A percentile compares a stretch with the other conserved stretches of the same genome.
Conservation (phyloP, 1,284 basidiomycete genomes). For the Cutaneotrichosporon sp. region DNA sequence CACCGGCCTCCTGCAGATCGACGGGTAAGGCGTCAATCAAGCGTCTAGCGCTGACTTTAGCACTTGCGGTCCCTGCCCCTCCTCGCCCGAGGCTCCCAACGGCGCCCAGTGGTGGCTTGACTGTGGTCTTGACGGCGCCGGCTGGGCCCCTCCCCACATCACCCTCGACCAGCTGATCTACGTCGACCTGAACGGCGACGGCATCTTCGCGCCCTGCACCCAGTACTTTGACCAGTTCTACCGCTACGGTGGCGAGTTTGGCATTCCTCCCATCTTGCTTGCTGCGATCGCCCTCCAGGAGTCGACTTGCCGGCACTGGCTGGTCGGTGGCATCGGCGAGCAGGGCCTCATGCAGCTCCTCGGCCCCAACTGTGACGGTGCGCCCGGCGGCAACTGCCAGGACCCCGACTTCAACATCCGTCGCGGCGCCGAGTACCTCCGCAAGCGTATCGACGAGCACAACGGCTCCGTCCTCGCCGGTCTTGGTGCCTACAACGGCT, state of each 20-base stretch:
- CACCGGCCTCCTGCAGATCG: conserved; percentile 2
- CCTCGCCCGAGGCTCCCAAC: conserved; percentile 62
- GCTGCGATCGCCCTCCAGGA: conserved; percentile 85
- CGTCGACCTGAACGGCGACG: conserved; percentile 60
- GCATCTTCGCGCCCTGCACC: conserved; percentile 66
- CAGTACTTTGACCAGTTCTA: conserved; percentile 64
- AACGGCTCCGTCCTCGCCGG: conserved; percentile 63
- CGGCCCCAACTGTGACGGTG: conserved; percentile 70
- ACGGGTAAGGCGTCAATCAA: neutral
- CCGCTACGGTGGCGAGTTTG: conserved; percentile 61
- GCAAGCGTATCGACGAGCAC: conserved; percentile 45
- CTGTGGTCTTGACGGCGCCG: conserved; percentile 63
- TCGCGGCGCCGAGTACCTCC: conserved; percentile 34
- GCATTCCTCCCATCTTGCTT: conserved; percentile 64
- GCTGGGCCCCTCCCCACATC: conserved; percentile 54
- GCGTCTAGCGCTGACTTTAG: conserved; percentile 8
- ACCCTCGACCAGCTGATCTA: conserved; percentile 59
- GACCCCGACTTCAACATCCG: conserved; percentile 62
- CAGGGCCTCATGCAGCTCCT: conserved; percentile 83
- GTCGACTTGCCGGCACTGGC: conserved; percentile 59
- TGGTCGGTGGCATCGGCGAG: conserved; percentile 59
- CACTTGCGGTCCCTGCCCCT: conserved; percentile 39
- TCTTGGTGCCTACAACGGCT: conserved; percentile 79
- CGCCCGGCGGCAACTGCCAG: conserved; percentile 58
- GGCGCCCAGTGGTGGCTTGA: conserved; percentile 74